These are phyloP conservation scores for Linum lewisii DNA, from an alignment of 345 rosid species.

Conservation along the genomic window DNA sequence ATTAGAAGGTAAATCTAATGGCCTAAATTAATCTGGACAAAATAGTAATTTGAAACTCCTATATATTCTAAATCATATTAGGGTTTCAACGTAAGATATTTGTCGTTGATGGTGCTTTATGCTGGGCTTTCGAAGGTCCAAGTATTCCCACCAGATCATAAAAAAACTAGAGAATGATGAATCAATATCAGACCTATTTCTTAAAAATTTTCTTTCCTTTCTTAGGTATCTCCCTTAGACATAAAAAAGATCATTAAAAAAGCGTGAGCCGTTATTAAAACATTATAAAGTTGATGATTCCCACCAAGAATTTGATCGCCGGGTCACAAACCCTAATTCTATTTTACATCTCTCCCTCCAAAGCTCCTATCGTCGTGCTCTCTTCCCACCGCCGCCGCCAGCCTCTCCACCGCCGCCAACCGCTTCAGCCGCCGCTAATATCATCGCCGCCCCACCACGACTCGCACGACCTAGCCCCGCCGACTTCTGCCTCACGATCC, in stretches of 20 bases:
- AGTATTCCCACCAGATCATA: constrained; percentile 1
- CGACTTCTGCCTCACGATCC: no score
- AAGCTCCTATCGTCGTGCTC: no score
- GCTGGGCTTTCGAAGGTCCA: constrained; percentile 1
- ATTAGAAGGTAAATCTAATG: no score
- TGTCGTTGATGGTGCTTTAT: constrained; percentile 1
- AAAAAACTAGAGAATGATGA: not conserved
- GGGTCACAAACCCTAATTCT: not conserved
- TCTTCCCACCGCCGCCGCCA: no score
- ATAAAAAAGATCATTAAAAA: constrained; percentile 2
- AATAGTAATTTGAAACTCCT: no score
- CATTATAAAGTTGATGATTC: constrained; percentile 4
- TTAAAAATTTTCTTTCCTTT: not conserved
- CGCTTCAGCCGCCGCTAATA: no score
- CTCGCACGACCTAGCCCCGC: no score
- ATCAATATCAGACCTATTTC: constrained; percentile 1
- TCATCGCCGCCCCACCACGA: no score
- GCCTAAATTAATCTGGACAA: no score
- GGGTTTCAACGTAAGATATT: not conserved
- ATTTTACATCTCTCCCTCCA: not conserved
- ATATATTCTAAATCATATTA: no score
- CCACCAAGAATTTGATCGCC: constrained; percentile 2
- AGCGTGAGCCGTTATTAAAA: constrained; percentile 3
- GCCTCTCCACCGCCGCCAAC: no score
- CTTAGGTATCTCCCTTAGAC: not conserved